A percentile compares a stretch with the other conserved stretches of the same genome.
Conservation (phyloP, 768 basidiomycete genomes). For the Trametes meyenii region DNA sequence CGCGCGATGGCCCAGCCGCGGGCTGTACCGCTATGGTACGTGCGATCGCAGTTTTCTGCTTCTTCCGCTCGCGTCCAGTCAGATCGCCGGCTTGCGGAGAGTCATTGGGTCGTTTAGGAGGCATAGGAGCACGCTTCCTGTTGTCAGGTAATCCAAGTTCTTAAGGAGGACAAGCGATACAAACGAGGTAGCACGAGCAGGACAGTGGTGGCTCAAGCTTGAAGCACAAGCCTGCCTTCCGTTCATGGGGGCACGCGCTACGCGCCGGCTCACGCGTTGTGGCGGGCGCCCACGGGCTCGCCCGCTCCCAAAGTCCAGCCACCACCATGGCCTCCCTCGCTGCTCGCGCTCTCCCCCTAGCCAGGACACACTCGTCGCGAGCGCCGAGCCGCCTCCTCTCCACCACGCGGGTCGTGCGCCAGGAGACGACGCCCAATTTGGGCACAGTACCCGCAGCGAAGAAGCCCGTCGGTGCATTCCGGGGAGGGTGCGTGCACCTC, state of each 20-base stretch:
- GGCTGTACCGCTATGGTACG: constrained; percentile 70
- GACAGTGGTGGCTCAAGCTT: constrained; percentile 3
- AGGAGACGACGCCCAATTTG: constrained; percentile 47
- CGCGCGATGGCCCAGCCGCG: constrained; percentile 16
- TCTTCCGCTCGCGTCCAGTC: constrained; percentile 63
- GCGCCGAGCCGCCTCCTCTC: constrained; percentile 44
- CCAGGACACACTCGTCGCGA: constrained; percentile 23
- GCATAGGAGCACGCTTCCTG: constrained; percentile 32
- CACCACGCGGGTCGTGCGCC: constrained; percentile 45
- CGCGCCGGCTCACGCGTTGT: constrained; percentile 11
- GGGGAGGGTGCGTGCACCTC: constrained; percentile 41
- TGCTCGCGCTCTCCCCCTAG: constrained; percentile 34
- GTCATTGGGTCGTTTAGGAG: constrained; percentile 45
- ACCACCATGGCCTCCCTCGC: constrained; percentile 41
- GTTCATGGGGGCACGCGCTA: background rate
- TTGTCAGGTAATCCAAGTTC: background rate
- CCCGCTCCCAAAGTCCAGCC: constrained; percentile 9
- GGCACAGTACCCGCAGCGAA: constrained; percentile 60
- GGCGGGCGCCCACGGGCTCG: background rate
- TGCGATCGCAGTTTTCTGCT: constrained; percentile 61
- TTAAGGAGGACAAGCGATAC: background rate
- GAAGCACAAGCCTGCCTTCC: background rate
- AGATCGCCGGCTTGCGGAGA: constrained; percentile 29
- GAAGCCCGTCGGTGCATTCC: constrained; percentile 70
- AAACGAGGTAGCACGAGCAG: background rate